Evolutionary conservation across 2,329 filamentous ascomycete species (phyloP), one percentile per base, ranked within the genome.

Genomic region (Fusarium vanettenii): DNA sequence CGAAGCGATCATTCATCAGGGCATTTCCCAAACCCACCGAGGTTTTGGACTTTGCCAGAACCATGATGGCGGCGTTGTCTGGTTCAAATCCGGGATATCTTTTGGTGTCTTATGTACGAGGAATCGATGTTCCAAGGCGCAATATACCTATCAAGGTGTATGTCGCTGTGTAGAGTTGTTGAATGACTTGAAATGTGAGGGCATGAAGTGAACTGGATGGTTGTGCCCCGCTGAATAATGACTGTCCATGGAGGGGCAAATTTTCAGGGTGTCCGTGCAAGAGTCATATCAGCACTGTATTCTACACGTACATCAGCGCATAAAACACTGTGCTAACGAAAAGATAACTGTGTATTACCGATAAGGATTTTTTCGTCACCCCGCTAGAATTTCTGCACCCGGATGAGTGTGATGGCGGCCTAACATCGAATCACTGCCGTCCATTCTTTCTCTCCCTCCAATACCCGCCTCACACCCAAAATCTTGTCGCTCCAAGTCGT

Each of bases 1-100:
- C 95, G 84, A 98, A 98, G 68, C 96, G 93, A 86, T 98, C 97
- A 83, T 98, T 98, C 97, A 99, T 99, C 82, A 99, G 91, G 86
- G 93, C 92, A 87, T 98, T 98, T 83, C 97, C 97, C 86, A 99
- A 92, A 83, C 97, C 97, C 80, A 98, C 95, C 80, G 92, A 90
- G 85, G 95, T 97, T 85, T 98, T 98, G 76, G 95, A 98, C 87
- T 98, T 99, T 84, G 97, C 92, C 80, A 87, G 83, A 82, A 85
- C 84, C 89, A 91, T 91, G 68, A 78, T 88, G 83, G 73, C 75
- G 78, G 70, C 57, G 69, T 45, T 56, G 29, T 69, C 31, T 45
- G 25, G 57, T 59, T 59, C 33, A n/a, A 52, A n/a, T 22, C 60
- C 43, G 52, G 31, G 31, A 35, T 60, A 60, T 55, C 43, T 65